Conservation (phyloP, 2,329 filamentous ascomycete genomes). For the Clarireedia hainanense region DNA sequence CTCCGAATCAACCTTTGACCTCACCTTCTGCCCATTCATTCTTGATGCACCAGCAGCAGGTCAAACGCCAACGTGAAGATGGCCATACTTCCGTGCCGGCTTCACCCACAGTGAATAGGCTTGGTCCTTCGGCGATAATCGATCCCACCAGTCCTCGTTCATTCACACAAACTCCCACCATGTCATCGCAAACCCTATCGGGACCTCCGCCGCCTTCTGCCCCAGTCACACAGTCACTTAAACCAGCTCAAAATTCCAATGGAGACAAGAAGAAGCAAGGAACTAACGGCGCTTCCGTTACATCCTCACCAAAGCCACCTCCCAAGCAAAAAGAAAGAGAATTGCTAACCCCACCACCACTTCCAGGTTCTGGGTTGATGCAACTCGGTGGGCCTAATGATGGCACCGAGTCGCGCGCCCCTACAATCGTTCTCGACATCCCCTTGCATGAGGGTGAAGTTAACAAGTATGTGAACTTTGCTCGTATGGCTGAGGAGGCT, state of each 20-base stretch:
- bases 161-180: background rate
- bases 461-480: constrained; percentile 93
- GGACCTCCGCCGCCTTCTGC: background rate
- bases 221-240: constrained; percentile 3
- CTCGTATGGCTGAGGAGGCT: constrained; percentile 82
- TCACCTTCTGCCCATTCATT: constrained; percentile 29
- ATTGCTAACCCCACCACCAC: constrained; percentile 39
- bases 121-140: constrained; percentile 17
- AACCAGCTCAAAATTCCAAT: background rate
- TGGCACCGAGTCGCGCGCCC: constrained; percentile 52
- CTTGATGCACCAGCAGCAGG: constrained; percentile 28
- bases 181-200: constrained; percentile 1
- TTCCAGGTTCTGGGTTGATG: constrained; percentile 57
- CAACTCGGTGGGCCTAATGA: constrained; percentile 44
- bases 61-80: constrained; percentile 17
- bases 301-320: constrained; percentile 44
- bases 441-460: constrained; percentile 65
- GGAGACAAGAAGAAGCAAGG: constrained; percentile 31
- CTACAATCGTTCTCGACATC: constrained; percentile 78
- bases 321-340: constrained; percentile 39
- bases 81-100: constrained; percentile 22
- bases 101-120: constrained; percentile 24
- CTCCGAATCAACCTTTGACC: constrained; percentile 35
- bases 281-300: constrained; percentile 38
- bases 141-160: background rate